Conservation (phyloP, 208 protist species). For the Wallacemonas collosoma region DNA sequence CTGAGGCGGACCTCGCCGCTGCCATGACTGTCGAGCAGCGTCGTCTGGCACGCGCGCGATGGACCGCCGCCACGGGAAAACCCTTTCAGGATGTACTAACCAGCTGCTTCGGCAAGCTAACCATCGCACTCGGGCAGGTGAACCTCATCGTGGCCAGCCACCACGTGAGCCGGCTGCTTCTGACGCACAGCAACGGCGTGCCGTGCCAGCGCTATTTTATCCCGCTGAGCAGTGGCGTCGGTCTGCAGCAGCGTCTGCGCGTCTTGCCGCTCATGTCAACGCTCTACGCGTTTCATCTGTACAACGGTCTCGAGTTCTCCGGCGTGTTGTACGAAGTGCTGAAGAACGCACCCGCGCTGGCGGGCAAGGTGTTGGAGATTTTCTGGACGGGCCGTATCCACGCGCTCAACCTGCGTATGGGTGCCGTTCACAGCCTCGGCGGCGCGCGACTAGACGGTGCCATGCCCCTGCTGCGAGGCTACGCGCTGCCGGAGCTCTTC, state of each 20-base stretch:
- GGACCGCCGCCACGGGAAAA: conserved; percentile 42
- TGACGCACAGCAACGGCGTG: conserved; percentile 39
- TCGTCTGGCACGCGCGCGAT: conserved; percentile 31
- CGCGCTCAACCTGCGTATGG: conserved; percentile 53
- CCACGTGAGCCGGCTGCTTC: conserved; percentile 54
- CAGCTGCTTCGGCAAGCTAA: conserved; percentile 60
- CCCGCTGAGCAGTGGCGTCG: conserved; percentile 56
- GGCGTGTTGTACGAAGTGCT: conserved; percentile 81
- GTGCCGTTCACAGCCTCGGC: conserved; percentile 47
- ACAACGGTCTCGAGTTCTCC: conserved; percentile 63
- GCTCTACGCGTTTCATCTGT: conserved; percentile 73
- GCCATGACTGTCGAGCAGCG: conserved; percentile 25
- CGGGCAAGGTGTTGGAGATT: conserved; percentile 63
- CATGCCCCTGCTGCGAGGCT: conserved; percentile 44
- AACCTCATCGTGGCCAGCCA: conserved; percentile 72
- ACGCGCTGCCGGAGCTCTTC: conserved; percentile 73
- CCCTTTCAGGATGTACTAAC: conserved; percentile 41
- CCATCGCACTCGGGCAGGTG: conserved; percentile 68
- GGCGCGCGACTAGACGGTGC: conserved; percentile 5
- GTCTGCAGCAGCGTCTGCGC: conserved; percentile 76
- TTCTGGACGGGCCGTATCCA: conserved; percentile 66
- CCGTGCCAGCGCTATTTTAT: conserved; percentile 72
- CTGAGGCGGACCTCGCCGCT: conserved; percentile 7
- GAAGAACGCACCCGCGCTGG: conserved; percentile 76
- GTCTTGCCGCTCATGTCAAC: conserved; percentile 73